These are phyloP conservation scores for Fonsecaea erecta DNA, from an alignment of 2,329 filamentous ascomycete genomes.

Conservation along the genomic window DNA sequence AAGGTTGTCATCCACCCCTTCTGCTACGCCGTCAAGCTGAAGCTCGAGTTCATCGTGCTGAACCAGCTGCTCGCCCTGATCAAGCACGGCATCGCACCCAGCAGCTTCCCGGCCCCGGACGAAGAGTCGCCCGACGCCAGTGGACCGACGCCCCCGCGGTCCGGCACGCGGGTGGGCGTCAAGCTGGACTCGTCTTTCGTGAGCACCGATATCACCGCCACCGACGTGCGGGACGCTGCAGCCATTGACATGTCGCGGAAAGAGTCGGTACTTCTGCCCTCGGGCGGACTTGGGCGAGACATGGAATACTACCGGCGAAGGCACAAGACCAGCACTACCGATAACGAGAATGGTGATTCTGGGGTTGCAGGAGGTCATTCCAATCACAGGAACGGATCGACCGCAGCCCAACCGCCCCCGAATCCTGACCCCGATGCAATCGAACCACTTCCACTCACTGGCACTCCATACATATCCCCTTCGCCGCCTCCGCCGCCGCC, in stretches of 20 bases:
- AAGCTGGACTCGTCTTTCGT: constrained; percentile 10
- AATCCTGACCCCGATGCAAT: constrained; percentile 3
- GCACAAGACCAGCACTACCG: neutral
- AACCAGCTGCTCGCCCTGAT: constrained; percentile 12
- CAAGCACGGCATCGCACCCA: constrained; percentile 11
- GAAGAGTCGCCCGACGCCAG: constrained; percentile 9
- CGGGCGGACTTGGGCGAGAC: constrained; percentile 4
- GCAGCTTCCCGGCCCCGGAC: constrained; percentile 8
- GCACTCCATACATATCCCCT: neutral
- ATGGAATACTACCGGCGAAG: constrained; percentile 7
- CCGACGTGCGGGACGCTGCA: neutral
- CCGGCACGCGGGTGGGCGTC: neutral
- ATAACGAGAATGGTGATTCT: neutral
- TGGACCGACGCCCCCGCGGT: neutral
- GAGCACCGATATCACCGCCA: constrained; percentile 8
- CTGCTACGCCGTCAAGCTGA: constrained; percentile 8
- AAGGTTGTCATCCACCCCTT: constrained; percentile 11
- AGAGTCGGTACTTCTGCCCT: neutral
- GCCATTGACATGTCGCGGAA: neutral
- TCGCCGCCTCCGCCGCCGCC: neutral
- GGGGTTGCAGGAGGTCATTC: neutral
- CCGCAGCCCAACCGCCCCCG: neutral
- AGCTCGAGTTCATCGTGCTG: constrained; percentile 12
- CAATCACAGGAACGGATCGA: neutral
- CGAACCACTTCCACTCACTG: neutral